phyloP scores from a whole-genome alignment of 108 stramenopile species.

The Skeletonema potamos region DNA sequence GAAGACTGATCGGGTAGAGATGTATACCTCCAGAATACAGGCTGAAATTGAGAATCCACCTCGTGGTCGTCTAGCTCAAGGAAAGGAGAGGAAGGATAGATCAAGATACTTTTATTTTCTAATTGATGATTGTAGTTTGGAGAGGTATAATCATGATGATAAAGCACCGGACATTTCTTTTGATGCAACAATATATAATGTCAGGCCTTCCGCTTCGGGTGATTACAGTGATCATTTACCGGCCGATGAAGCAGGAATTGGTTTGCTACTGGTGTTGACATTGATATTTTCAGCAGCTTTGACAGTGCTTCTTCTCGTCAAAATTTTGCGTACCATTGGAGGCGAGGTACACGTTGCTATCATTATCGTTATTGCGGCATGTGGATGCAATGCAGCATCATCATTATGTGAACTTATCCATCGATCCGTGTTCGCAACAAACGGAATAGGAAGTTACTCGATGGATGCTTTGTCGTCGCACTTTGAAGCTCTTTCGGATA shows the following conservation, averaged over 20 bases:
- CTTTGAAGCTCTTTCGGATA: slow-evolving; percentile 81
- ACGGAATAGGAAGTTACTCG: slow-evolving; percentile 74
- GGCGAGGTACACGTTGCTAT: slow-evolving; percentile 73
- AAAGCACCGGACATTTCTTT: slow-evolving; percentile 59
- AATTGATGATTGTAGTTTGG: slow-evolving; percentile 78
- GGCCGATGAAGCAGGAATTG: slow-evolving; percentile 73
- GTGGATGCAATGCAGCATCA: slow-evolving; percentile 52
- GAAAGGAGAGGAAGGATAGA: slow-evolving; percentile 39
- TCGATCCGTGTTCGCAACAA: slow-evolving; percentile 51
- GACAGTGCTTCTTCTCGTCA: slow-evolving; percentile 38
- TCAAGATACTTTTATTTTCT: slow-evolving; percentile 73
- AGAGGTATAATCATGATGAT: slow-evolving; percentile 60
- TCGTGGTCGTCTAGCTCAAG: background rate
- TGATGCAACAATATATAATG: slow-evolving; percentile 38
- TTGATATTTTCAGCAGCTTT: slow-evolving; percentile 48
- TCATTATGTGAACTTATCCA: slow-evolving; percentile 73
- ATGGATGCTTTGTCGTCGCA: slow-evolving; percentile 73
- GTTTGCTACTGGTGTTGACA: slow-evolving; percentile 53
- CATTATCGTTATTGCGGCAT: slow-evolving; percentile 67
- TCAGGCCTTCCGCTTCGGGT: background rate
- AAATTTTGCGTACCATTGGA: slow-evolving; percentile 40
- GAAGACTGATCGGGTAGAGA: slow-evolving; percentile 13
- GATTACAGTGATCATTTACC: slow-evolving; percentile 59
- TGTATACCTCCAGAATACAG: slow-evolving; percentile 14
- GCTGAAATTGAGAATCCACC: slow-evolving; percentile 21